phyloP scores from a whole-genome alignment of 75 land plant genomes.

The Cryptomeria japonica region DNA sequence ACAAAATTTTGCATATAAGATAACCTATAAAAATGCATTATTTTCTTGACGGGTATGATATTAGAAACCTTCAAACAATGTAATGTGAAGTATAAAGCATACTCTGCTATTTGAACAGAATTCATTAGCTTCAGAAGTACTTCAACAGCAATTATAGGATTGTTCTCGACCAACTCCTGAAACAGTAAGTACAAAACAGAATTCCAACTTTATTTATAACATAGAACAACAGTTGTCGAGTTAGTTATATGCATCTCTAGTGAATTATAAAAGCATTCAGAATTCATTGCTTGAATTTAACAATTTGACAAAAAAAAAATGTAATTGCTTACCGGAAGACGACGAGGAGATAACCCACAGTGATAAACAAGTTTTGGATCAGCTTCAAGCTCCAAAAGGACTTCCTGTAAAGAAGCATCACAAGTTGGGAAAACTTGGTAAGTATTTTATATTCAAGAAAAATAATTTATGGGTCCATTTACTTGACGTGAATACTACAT shows the following conservation, averaged over 20 bases:
- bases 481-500: neutral
- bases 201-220: neutral
- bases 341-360: conserved; percentile 91
- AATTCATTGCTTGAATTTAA: neutral
- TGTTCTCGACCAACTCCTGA: conserved; percentile 93
- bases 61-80: neutral
- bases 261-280: neutral
- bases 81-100: conserved; percentile 16
- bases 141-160: conserved; percentile 95
- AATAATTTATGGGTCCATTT: neutral
- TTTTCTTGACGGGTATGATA: neutral
- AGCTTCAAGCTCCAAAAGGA: conserved; percentile 75
- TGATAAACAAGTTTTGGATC: conserved; percentile 97
- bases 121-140: conserved; percentile 84
- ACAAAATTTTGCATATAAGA: neutral
- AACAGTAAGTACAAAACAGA: conserved; percentile 4
- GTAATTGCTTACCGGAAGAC: conserved; percentile 73
- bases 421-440: neutral
- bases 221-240: neutral
- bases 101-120: conserved; percentile 92
- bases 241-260: neutral
- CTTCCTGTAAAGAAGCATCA: conserved; percentile 52
- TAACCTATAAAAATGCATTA: conserved; percentile 3
- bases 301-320: neutral
- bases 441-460: neutral